Conservation (phyloP, 148 eudicot genomes). For the Amaranthus palmeri region DNA sequence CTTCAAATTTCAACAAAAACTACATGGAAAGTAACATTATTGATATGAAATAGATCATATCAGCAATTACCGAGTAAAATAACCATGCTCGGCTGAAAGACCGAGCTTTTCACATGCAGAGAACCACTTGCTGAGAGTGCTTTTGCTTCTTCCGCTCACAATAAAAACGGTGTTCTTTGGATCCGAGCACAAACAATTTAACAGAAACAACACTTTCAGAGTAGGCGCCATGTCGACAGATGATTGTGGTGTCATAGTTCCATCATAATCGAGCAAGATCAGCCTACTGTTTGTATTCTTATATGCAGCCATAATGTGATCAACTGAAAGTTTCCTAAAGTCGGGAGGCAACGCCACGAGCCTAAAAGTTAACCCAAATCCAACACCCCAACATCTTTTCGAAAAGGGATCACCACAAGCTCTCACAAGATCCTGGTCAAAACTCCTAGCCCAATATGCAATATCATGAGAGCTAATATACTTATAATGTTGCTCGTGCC, state of each 20-base stretch:
- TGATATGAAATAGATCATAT: neutral
- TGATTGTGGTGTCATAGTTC: constrained; percentile 59
- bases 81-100: constrained; percentile 78
- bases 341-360: constrained; percentile 64
- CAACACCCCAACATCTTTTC: constrained; percentile 82
- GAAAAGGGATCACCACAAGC: constrained; percentile 65
- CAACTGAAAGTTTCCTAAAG: constrained; percentile 60
- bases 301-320: constrained; percentile 53
- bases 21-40: neutral
- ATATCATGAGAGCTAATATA: constrained; percentile 79
- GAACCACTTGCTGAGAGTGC: constrained; percentile 56
- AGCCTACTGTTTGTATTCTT: constrained; percentile 42
- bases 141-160: constrained; percentile 70
- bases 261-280: constrained; percentile 73
- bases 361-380: constrained; percentile 65
- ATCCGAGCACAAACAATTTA: constrained; percentile 55
- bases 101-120: constrained; percentile 62
- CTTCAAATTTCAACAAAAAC: neutral
- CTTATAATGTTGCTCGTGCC: constrained; percentile 76
- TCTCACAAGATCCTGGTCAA: constrained; percentile 67
- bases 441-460: constrained; percentile 75
- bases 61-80: constrained; percentile 45
- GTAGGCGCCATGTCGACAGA: constrained; percentile 55
- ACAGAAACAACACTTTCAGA: constrained; percentile 33
- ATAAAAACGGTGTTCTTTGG: constrained; percentile 69